Evolutionary conservation across 2,329 filamentous ascomycete genomes (phyloP).

Genomic region (Penicillium thymicola): DNA sequence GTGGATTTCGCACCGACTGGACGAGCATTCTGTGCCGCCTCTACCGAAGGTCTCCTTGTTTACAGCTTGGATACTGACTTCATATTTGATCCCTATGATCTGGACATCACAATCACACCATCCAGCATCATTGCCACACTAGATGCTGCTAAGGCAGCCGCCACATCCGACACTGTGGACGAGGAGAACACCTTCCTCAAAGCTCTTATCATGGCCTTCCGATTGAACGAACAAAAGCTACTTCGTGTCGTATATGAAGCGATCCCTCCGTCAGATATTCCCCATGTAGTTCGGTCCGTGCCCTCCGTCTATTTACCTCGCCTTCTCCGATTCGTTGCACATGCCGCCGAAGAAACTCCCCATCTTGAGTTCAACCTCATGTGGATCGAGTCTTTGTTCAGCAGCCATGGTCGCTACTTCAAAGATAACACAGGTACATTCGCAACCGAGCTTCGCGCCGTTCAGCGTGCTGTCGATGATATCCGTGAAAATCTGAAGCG

Average conservation of each 20-base stretch:
- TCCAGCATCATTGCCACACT: constrained; percentile 78
- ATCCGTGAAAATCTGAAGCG: constrained; percentile 80
- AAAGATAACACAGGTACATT: constrained; percentile 75
- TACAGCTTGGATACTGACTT: constrained; percentile 84
- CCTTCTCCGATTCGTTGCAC: constrained; percentile 80
- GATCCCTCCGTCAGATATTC: constrained; percentile 70
- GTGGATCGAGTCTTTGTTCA: constrained; percentile 81
- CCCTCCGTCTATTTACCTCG: constrained; percentile 83
- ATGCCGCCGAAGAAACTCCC: constrained; percentile 82
- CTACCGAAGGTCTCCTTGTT: constrained; percentile 88
- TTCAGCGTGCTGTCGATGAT: constrained; percentile 73
- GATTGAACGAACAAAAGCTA: constrained; percentile 80
- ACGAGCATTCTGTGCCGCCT: constrained; percentile 87
- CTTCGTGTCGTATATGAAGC: constrained; percentile 82
- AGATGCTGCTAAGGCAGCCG: constrained; percentile 36
- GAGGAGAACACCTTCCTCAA: constrained; percentile 77
- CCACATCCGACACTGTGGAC: constrained; percentile 51
- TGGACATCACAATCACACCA: constrained; percentile 90
- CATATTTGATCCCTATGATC: constrained; percentile 92
- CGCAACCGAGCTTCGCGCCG: constrained; percentile 77
- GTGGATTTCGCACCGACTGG: constrained; percentile 88
- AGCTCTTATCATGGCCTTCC: constrained; percentile 94
- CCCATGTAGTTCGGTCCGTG: constrained; percentile 72
- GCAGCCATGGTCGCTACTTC: constrained; percentile 79
- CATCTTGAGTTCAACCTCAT: constrained; percentile 92